These are phyloP conservation scores for Tardiomyces digboiensis DNA, from an alignment of 1,139 yeast species.

Conservation along the genomic window DNA sequence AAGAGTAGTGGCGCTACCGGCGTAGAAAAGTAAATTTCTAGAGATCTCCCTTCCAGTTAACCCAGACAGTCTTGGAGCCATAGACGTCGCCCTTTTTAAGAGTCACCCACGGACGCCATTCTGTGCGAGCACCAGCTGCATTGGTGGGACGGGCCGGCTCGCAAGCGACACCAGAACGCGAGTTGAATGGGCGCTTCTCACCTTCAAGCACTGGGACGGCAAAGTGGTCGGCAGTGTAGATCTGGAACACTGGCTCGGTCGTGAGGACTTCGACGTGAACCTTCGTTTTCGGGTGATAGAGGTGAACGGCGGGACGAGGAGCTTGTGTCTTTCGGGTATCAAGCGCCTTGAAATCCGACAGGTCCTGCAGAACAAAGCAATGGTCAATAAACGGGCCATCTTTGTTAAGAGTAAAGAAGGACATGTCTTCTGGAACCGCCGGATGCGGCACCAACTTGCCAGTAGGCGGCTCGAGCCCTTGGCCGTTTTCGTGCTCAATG, in stretches of 20 bases:
- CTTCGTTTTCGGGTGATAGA: constrained; percentile 33
- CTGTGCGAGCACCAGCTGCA: constrained; percentile 37
- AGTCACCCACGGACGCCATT: constrained; percentile 42
- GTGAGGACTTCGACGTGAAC: constrained; percentile 37
- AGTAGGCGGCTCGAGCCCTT: constrained; percentile 38
- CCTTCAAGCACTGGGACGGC: constrained; percentile 28
- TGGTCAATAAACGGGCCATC: constrained; percentile 37
- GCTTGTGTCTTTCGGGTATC: constrained; percentile 33
- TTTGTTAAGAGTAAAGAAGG: constrained; percentile 18
- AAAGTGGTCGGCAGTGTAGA: constrained; percentile 53
- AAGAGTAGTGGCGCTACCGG: background rate
- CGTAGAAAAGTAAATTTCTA: background rate
- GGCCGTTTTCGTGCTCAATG: constrained; percentile 26
- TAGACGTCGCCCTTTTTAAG: constrained; percentile 44
- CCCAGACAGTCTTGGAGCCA: constrained; percentile 41
- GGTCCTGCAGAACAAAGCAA: constrained; percentile 37
- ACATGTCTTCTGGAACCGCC: constrained; percentile 9
- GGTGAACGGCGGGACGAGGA: constrained; percentile 26
- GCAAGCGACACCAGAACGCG: constrained; percentile 51
- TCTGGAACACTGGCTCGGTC: constrained; percentile 62
- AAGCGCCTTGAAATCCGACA: constrained; percentile 6
- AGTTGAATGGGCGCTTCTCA: constrained; percentile 25
- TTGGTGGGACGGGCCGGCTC: constrained; percentile 55
- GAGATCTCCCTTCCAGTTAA: constrained; percentile 14
- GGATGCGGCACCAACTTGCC: constrained; percentile 33